Evolutionary conservation across 805 yeast species (phyloP).

Genomic region (Komagataella kurtzmanii): DNA sequence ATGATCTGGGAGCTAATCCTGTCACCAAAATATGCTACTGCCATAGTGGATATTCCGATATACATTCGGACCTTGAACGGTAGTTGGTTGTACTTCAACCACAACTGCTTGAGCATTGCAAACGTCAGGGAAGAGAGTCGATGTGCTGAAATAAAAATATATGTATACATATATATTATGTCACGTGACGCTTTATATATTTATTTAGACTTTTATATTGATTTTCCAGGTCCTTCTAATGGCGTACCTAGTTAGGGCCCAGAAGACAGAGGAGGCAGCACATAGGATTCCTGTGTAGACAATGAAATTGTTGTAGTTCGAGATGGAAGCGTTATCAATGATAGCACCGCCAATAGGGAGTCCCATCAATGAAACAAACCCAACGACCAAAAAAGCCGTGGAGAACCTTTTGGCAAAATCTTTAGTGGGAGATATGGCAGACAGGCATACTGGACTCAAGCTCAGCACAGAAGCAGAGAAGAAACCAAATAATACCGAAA

Average conservation of each 20-base stretch:
- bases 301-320: conserved; percentile 22
- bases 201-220: neutral
- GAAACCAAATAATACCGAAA: conserved; percentile 39
- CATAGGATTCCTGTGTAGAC: conserved; percentile 20
- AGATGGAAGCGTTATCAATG: conserved; percentile 17
- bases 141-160: neutral
- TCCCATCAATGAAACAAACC: conserved; percentile 18
- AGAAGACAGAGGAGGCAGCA: neutral
- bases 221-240: neutral
- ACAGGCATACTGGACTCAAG: conserved; percentile 47
- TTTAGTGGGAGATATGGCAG: conserved; percentile 39
- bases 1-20: conserved; percentile 13
- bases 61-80: conserved; percentile 17
- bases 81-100: conserved; percentile 10
- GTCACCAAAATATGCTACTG: conserved; percentile 17
- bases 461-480: conserved; percentile 44
- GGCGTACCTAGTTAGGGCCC: neutral
- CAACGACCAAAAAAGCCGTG: conserved; percentile 30
- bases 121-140: neutral
- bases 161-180: neutral
- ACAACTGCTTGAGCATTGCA: conserved; percentile 1
- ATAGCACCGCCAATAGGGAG: conserved; percentile 19
- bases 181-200: neutral
- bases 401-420: conserved; percentile 60
- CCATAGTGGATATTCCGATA: conserved; percentile 17